Base-by-base conservation (phyloP, 768 basidiomycete genomes). In the Leccinum ochraceum region DNA sequence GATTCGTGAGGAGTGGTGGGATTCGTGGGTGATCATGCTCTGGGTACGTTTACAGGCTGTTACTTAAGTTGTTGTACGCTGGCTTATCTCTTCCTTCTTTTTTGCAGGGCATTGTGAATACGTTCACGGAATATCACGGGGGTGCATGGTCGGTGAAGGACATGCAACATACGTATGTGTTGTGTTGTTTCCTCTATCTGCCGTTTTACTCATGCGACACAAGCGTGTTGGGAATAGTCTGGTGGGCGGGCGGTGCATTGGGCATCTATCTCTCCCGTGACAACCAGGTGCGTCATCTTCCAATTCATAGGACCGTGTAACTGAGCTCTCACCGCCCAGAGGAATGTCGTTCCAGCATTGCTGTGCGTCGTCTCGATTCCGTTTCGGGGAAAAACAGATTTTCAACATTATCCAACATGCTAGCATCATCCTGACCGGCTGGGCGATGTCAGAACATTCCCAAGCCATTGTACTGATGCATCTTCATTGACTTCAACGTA, bases 221-320 rank as follows among this genome's bases (percentile, higher is more conserved):
- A 42, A 92, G 89, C 3, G 84, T 89, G 54, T 76, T 94, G 51
- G 71, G 71, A 16, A 20, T 73, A 2, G n/a, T 74, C 11, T 73
- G 94, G 95, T 95, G 93, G 93, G 82, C 89, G 16, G 95, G 95
- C 57, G 95, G 95, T 20, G 77, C 87, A n/a, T 78, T 98, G 5
- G 95, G 94, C 2, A 88, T 97, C 54, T 88, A 87, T 70, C 81
- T 96, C 13, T 81, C 90, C 2, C 80, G 90, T 58, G 88, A 88
- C 60, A 90, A 91, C 64, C 89, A 89, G 75, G 89, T 86, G 62
- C 57, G 80, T 68, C 26, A 28, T 22, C 30, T 26, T 26, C 20
- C 44, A 13, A 30, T 50, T 60, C 34, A 17, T 22, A 53, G 46
- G n/a, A 24, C 6, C 3, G 9, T 3, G 28, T 26, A 30, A 24